Percentiles rank a stretch among this genome's conserved stretches.
Evolutionary conservation across 192 early-diverging fungal genomes (phyloP).

Genomic region (Powellomyces hirtus): DNA sequence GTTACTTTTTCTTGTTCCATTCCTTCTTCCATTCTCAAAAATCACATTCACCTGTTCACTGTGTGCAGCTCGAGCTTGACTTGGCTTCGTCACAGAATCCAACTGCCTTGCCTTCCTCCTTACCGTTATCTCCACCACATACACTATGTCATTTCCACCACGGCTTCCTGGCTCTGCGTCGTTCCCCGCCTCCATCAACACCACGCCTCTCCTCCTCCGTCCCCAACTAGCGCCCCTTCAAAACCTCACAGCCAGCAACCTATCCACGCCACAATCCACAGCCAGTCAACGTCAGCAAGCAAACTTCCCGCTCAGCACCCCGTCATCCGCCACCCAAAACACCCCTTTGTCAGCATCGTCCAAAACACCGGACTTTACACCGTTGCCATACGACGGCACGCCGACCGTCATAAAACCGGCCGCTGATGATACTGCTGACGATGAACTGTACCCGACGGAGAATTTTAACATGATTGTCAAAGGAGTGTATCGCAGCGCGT

Average conservation of each 20-base stretch:
- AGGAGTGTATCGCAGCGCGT: conserved; percentile 90
- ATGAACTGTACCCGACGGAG: conserved; percentile 76
- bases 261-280: neutral
- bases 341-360: neutral
- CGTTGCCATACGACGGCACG: neutral
- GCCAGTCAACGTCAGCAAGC: neutral
- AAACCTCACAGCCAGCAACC: neutral
- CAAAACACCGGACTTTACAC: neutral
- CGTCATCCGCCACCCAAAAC: neutral
- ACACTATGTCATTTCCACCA: neutral
- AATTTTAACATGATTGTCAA: conserved; percentile 96
- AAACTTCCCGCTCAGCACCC: neutral
- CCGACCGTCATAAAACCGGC: neutral
- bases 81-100: too few relatives aligned
- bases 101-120: too few relatives aligned
- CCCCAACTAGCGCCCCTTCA: neutral
- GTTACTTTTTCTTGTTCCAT: too few relatives aligned
- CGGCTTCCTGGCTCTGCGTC: neutral
- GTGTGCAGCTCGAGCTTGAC: too few relatives aligned
- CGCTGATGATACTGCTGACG: conserved; percentile 14
- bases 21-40: too few relatives aligned
- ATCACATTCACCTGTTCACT: too few relatives aligned
- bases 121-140: neutral
- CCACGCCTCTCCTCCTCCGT: neutral
- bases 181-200: neutral